Evolutionary conservation across 768 basidiomycete species (phyloP).

Genomic region (Hygrocybe punicea): DNA sequence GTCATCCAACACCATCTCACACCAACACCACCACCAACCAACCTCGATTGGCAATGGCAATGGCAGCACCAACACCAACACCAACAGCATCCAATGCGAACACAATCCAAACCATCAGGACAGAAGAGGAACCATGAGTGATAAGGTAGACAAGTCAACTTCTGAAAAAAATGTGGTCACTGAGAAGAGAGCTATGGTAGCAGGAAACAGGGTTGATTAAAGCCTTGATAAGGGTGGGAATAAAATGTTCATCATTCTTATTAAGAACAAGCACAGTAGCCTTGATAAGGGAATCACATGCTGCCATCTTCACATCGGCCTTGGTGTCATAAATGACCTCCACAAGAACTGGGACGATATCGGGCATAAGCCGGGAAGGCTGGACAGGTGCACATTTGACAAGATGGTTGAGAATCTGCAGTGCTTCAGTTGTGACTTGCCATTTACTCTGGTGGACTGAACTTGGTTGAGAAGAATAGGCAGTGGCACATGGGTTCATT

Average conservation of each 20-base stretch:
- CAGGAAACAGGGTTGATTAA: conserved; percentile 98
- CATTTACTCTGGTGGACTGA: conserved; percentile 94
- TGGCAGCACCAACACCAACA: too few relatives aligned
- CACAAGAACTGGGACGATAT: conserved; percentile 89
- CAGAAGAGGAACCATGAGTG: conserved; percentile 94
- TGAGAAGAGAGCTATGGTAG: conserved; percentile 91
- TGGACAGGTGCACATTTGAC: conserved; percentile 78
- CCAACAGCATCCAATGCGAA: too few relatives aligned
- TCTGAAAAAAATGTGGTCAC: conserved; percentile 99
- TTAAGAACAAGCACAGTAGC: conserved; percentile 92
- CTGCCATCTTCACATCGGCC: conserved; percentile 97
- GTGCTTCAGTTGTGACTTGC: conserved; percentile 90
- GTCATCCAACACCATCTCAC: too few relatives aligned
- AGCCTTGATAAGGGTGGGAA: conserved; percentile 96
- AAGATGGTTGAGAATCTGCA: conserved; percentile 81
- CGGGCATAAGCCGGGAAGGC: conserved; percentile 86
- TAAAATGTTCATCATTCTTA: conserved; percentile 97
- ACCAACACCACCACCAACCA: too few relatives aligned
- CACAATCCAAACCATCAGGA: conserved; percentile 92
- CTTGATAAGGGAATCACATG: conserved; percentile 90
- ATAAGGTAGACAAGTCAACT: conserved; percentile 95
- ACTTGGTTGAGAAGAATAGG: conserved; percentile 88
- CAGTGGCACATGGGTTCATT: conserved; percentile 91
- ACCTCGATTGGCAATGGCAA: too few relatives aligned
- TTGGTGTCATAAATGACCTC: conserved; percentile 99